Evolutionary conservation across 2,329 filamentous ascomycete genomes (phyloP).

Genomic region (Sphaerulina populicola): DNA sequence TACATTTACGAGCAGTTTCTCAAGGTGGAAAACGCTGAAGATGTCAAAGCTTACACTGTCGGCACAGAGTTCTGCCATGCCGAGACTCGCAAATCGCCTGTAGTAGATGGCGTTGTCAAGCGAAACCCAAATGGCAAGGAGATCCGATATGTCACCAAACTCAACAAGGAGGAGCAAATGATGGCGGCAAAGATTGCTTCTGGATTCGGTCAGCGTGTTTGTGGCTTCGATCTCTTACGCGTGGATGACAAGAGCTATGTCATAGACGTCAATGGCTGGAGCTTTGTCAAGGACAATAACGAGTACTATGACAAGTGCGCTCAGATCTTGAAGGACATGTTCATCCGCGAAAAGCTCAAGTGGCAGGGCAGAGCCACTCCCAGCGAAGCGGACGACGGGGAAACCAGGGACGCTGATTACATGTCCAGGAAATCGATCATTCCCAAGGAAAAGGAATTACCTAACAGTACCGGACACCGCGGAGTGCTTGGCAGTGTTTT

Average conservation of each 20-base stretch:
- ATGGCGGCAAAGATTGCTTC: slow-evolving; percentile 86
- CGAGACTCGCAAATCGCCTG: slow-evolving; percentile 92
- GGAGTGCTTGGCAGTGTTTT: slow-evolving; percentile 50
- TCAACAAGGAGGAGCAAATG: slow-evolving; percentile 69
- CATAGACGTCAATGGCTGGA: slow-evolving; percentile 99
- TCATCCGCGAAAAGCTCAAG: slow-evolving; percentile 67
- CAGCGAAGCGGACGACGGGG: slow-evolving; percentile 23
- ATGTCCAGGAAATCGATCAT: slow-evolving; percentile 31
- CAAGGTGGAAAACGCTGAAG: slow-evolving; percentile 91
- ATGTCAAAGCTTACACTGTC: slow-evolving; percentile 97
- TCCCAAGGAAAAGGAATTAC: slow-evolving; percentile 20
- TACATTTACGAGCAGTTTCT: slow-evolving; percentile 98
- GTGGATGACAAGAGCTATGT: slow-evolving; percentile 88
- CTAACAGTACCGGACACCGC: slow-evolving; percentile 30
- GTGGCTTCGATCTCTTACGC: slow-evolving; percentile 87
- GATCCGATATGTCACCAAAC: slow-evolving; percentile 82
- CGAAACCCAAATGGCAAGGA: slow-evolving; percentile 97
- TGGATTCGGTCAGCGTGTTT: slow-evolving; percentile 89
- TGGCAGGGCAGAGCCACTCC: slow-evolving; percentile 39
- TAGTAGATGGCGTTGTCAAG: slow-evolving; percentile 90
- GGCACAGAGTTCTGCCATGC: slow-evolving; percentile 89
- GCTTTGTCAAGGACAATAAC: slow-evolving; percentile 98
- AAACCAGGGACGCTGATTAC: slow-evolving; percentile 13
- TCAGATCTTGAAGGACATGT: slow-evolving; percentile 77
- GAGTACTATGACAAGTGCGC: slow-evolving; percentile 94